Conservation (phyloP, 352 stramenopile species). For the Peronospora farinosa region DNA sequence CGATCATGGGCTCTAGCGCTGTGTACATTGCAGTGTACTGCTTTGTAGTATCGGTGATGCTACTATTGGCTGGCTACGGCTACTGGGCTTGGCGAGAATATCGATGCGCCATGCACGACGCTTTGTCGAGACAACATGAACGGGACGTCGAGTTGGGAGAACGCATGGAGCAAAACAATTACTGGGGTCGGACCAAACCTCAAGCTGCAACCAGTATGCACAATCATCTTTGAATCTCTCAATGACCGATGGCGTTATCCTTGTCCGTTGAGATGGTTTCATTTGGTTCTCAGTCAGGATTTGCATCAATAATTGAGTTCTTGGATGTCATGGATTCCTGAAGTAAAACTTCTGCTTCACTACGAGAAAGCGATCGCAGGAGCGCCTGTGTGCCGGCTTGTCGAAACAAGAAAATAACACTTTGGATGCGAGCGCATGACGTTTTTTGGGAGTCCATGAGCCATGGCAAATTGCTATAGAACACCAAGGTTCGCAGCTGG, state of each 20-base stretch:
- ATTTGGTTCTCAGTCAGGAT: too few relatives aligned
- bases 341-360: too few relatives aligned
- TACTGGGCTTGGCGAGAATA: constrained; percentile 28
- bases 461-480: too few relatives aligned
- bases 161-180: constrained; percentile 21
- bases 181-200: constrained; percentile 20
- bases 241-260: background rate
- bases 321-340: too few relatives aligned
- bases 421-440: too few relatives aligned
- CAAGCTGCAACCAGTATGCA: constrained; percentile 8
- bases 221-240: constrained; percentile 1
- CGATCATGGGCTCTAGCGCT: constrained; percentile 11
- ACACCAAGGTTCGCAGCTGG: too few relatives aligned
- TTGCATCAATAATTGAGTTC: too few relatives aligned
- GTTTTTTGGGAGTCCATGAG: too few relatives aligned
- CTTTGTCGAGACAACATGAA: constrained; percentile 26
- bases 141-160: constrained; percentile 24
- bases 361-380: too few relatives aligned
- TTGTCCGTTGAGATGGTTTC: background rate
- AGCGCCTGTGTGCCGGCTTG: too few relatives aligned
- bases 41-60: constrained; percentile 27
- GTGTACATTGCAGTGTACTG: too few relatives aligned
- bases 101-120: constrained; percentile 21
- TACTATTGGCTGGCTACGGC: constrained; percentile 19
- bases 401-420: too few relatives aligned